Conservation (phyloP, 73 alveolate species). For the Tetrahymena elliotti region DNA sequence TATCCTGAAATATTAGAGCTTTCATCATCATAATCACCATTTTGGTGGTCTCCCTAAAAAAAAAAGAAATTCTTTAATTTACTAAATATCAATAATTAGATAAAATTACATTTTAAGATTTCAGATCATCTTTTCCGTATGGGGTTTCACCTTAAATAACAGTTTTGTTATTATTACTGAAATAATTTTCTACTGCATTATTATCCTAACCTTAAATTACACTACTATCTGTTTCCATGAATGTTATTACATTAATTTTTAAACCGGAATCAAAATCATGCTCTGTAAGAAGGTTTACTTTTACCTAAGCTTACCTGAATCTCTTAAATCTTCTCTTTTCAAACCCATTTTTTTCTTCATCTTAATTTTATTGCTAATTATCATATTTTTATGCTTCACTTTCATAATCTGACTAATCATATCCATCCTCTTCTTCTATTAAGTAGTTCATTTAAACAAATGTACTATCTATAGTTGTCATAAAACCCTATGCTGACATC, state of each 20-base stretch:
- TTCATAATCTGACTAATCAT: conserved; percentile 9
- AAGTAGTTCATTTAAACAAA: conserved; percentile 16
- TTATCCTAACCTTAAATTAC: not conserved
- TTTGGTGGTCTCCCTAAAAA: conserved; percentile 1
- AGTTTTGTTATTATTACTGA: not conserved
- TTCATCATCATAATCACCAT: conserved; percentile 12
- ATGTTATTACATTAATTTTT: not conserved
- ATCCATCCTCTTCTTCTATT: conserved; percentile 23
- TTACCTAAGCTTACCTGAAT: conserved; percentile 10
- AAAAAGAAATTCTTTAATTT: not conserved
- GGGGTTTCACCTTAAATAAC: not conserved
- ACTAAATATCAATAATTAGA: not conserved
- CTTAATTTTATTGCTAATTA: not conserved
- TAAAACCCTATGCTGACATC: conserved; percentile 3
- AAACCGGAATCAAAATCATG: not conserved
- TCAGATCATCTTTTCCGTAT: not conserved
- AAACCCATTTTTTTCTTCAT: conserved; percentile 5
- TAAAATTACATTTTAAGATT: conserved; percentile 12
- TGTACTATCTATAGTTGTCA: conserved; percentile 14
- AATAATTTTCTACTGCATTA: not conserved
- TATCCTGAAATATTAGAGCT: conserved; percentile 24
- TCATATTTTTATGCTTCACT: conserved; percentile 20
- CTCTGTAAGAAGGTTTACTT: not conserved
- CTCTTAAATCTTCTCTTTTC: not conserved
- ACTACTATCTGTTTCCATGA: not conserved